Conservation (phyloP, 495 filamentous ascomycete genomes). For the Cairneyella variabilis region DNA sequence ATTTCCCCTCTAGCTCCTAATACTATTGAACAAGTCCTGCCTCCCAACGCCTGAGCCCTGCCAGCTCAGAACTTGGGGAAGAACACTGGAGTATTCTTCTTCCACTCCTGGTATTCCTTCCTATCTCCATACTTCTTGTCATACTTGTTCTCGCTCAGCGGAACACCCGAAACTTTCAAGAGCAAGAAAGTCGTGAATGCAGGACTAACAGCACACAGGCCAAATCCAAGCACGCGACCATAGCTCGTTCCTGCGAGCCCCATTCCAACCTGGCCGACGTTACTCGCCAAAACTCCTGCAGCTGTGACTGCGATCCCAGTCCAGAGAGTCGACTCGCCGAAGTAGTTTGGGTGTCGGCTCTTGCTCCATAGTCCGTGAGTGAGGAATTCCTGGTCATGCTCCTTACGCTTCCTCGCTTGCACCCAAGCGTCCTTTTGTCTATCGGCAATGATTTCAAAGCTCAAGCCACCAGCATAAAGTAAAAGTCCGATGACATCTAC, state of each 20-base stretch:
- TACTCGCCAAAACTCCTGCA: constrained; percentile 43
- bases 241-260: constrained; percentile 32
- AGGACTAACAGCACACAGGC: constrained; percentile 53
- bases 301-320: constrained; percentile 52
- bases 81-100: constrained; percentile 60
- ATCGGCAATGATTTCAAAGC: constrained; percentile 56
- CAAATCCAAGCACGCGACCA: constrained; percentile 34
- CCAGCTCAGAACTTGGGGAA: constrained; percentile 57
- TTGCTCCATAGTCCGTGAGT: constrained; percentile 54
- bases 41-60: too few relatives aligned
- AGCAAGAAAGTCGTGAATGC: constrained; percentile 58
- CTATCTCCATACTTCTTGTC: constrained; percentile 57
- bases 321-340: constrained; percentile 64
- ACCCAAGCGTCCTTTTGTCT: constrained; percentile 55
- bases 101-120: constrained; percentile 65
- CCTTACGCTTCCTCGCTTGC: constrained; percentile 50
- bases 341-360: constrained; percentile 64
- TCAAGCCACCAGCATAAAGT: constrained; percentile 53
- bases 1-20: too few relatives aligned
- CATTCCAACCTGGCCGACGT: constrained; percentile 44
- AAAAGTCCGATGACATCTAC: constrained; percentile 51
- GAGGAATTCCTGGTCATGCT: constrained; percentile 60
- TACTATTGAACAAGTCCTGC: too few relatives aligned
- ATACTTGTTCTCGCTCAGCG: constrained; percentile 62
- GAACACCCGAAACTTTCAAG: constrained; percentile 56